Base-by-base conservation (phyloP, 108 stramenopile genomes). In the Skeletonema potamos region DNA sequence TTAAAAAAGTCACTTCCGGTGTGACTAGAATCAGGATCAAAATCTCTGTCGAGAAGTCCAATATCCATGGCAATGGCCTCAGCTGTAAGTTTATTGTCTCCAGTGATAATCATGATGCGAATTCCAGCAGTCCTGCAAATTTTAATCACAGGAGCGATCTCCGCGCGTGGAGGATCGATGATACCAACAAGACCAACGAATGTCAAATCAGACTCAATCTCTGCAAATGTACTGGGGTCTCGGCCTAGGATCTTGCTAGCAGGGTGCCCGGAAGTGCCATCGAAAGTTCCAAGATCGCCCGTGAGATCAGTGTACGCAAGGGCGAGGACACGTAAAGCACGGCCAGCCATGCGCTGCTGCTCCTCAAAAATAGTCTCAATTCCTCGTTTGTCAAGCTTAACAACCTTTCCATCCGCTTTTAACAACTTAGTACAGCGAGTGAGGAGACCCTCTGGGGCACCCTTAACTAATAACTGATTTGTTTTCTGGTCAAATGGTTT, bases 81-180 rank as follows among this genome's bases (percentile, higher is more conserved):
- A 34, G 96, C 96, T 10, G 96, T 96, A 27, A 90, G 87, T 71
- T 69, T 83, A 54, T 79, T 74, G 78, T 96, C 96, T 7, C 96
- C 96, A 15, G 96, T 96, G 60, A 96, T 93, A 76, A 96, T 91
- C 34, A 91, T 85, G 56, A 96, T 91, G 10, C 93, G 87, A 63
- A 96, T 87, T 20, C 96, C 96, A 0, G 93, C 96, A 43, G 66
- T 57, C 57, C 73, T 72, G 81, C 96, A 96, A 55, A 76, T 58
- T 27, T 58, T 44, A 34, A 96, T 86, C 27, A 88, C 89, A 29
- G 72, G 73, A 11, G 85, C 86, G n/a, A 90, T 91, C 75, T 92
- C 94, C 15, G 80, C 86, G 11, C 96, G 83, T 6, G 92, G 91
- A 8, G 96, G 96, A 68, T 96, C 96, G 62, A 76, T 82, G 62